Evolutionary conservation across 768 basidiomycete species (phyloP).

Genomic region (Naganishia randhawae): DNA sequence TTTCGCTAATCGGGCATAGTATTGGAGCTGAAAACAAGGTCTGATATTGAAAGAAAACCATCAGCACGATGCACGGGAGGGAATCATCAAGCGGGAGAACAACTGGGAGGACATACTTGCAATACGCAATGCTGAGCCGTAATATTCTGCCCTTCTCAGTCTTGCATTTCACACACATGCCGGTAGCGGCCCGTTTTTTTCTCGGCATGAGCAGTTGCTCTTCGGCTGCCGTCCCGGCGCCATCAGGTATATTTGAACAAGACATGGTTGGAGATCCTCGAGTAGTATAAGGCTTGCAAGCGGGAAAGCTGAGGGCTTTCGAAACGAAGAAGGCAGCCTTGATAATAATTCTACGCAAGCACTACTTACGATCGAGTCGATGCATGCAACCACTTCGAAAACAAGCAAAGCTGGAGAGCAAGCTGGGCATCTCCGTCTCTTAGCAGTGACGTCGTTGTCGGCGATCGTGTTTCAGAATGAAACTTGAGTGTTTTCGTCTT

Average conservation of each 20-base stretch:
- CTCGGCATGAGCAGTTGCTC: constrained; percentile 43
- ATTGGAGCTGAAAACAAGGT: constrained; percentile 29
- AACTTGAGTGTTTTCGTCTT: neutral
- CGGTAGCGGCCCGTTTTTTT: constrained; percentile 37
- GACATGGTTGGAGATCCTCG: constrained; percentile 36
- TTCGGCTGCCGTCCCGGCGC: constrained; percentile 28
- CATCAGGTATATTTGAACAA: constrained; percentile 40
- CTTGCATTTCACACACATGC: constrained; percentile 40
- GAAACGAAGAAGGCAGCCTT: neutral
- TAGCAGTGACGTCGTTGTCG: neutral
- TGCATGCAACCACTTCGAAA: neutral
- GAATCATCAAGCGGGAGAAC: neutral
- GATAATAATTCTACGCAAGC: neutral
- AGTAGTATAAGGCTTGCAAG: neutral
- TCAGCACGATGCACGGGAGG: neutral
- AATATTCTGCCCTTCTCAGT: constrained; percentile 37
- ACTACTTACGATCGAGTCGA: neutral
- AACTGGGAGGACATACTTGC: constrained; percentile 31
- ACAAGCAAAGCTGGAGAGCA: neutral
- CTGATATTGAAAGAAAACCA: constrained; percentile 27
- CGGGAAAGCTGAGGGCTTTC: neutral
- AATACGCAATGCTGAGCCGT: constrained; percentile 40
- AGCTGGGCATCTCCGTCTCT: neutral
- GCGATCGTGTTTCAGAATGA: constrained; percentile 19
- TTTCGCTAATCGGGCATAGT: constrained; percentile 33